phyloP scores from a whole-genome alignment of 331 rosid genomes.

The Rosa hybrid region DNA sequence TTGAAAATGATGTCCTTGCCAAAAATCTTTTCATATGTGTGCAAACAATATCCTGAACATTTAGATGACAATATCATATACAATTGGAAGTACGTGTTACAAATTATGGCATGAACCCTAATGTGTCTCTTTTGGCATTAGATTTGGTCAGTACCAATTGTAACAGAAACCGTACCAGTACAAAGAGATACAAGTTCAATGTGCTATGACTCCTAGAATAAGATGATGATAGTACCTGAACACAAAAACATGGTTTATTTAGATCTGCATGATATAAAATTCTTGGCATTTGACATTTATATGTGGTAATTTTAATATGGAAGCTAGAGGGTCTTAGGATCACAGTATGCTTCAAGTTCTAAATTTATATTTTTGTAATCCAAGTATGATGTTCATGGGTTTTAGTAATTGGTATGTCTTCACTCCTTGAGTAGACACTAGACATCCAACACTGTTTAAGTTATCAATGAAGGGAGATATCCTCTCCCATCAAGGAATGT shows the following conservation, averaged over 20 bases:
- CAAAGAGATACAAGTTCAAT: neutral
- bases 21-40: neutral
- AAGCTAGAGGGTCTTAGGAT: neutral
- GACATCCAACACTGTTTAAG: constrained; percentile 77
- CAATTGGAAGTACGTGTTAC: neutral
- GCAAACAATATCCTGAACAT: neutral
- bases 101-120: neutral
- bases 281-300: neutral
- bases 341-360: no score
- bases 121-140: neutral
- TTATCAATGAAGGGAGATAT: constrained; percentile 51
- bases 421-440: constrained; percentile 77
- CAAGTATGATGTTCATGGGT: neutral
- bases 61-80: neutral
- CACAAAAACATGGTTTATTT: neutral
- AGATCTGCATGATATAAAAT: constrained; percentile 1
- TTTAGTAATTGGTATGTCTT: constrained; percentile 66
- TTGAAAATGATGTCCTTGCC: neutral
- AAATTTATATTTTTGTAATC: no score
- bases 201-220: constrained; percentile 43
- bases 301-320: neutral
- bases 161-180: neutral
- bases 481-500: constrained; percentile 14
- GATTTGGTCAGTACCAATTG: neutral
- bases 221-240: constrained; percentile 55